phyloP scores from a whole-genome alignment of 768 basidiomycete genomes.

The Macrolepiota albuminosa region DNA sequence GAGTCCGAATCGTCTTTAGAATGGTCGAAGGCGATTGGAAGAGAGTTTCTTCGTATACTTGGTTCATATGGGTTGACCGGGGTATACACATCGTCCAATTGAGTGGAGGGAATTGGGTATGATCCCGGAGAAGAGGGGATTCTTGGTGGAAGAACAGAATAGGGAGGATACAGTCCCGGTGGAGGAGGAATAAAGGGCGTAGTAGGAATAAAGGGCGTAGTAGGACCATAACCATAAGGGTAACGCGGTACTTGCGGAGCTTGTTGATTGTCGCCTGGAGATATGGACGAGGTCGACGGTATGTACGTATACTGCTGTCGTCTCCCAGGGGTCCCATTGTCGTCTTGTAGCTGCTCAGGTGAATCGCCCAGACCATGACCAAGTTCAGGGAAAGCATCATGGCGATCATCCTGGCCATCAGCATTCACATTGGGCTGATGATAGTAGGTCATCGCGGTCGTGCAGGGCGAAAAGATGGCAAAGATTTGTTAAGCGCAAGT shows the following conservation, averaged over 20 bases:
- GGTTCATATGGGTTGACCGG: conserved; percentile 14
- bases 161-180: neutral
- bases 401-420: neutral
- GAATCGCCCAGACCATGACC: neutral
- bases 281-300: conserved; percentile 9
- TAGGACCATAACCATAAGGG: neutral
- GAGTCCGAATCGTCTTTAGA: neutral
- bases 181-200: neutral
- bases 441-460: neutral
- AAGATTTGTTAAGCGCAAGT: neutral
- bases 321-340: neutral
- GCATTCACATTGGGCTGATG: neutral
- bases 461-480: neutral
- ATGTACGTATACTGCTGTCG: conserved; percentile 8
- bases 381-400: neutral
- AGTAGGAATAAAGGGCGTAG: no score
- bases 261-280: conserved; percentile 6
- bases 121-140: neutral
- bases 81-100: neutral
- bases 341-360: neutral
- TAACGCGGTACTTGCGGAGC: neutral
- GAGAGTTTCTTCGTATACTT: neutral
- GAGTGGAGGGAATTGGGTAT: neutral
- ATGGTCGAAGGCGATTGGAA: neutral
- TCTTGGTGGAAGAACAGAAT: neutral